phyloP scores from a whole-genome alignment of 1,284 basidiomycete genomes.

The Malassezia restricta region DNA sequence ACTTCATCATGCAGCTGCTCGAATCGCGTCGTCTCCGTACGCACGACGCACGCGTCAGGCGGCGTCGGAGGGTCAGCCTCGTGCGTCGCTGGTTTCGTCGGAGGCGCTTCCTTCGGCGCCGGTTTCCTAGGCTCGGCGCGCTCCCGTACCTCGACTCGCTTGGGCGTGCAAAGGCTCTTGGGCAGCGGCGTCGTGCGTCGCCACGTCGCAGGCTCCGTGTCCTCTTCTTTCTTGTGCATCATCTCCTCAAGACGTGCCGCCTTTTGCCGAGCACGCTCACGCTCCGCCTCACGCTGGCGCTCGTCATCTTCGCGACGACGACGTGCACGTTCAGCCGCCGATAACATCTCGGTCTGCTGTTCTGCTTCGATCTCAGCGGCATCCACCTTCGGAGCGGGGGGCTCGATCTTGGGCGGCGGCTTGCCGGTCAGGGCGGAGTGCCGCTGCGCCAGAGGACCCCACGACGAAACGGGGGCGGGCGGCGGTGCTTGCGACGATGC shows the following conservation, averaged over 20 bases:
- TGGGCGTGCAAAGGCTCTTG: not conserved
- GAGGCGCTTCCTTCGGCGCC: not conserved
- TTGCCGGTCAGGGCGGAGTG: constrained; percentile 20
- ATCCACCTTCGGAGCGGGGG: constrained; percentile 7
- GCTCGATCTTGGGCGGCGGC: constrained; percentile 13
- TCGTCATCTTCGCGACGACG: constrained; percentile 40
- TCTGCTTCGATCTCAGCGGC: constrained; percentile 15
- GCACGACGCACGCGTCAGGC: not conserved
- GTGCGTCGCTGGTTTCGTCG: not conserved
- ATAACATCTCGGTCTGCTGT: constrained; percentile 28
- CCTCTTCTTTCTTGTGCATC: constrained; percentile 16
- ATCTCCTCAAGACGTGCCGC: constrained; percentile 36
- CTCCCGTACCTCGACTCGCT: not conserved
- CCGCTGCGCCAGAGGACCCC: constrained; percentile 38
- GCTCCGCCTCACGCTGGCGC: constrained; percentile 25
- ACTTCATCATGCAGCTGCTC: not conserved
- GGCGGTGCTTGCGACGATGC: not conserved
- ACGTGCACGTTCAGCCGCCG: constrained; percentile 38
- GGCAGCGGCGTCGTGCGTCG: constrained; percentile 5
- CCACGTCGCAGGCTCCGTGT: constrained; percentile 1
- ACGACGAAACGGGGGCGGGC: constrained; percentile 6
- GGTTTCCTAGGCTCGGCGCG: not conserved
- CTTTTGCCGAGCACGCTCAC: constrained; percentile 35
- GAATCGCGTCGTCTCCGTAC: not conserved
- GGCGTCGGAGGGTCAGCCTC: not conserved